These are phyloP conservation scores for Cutaneotrichosporon cutaneum DNA, from an alignment of 1,284 basidiomycete genomes.

Conservation along the genomic window DNA sequence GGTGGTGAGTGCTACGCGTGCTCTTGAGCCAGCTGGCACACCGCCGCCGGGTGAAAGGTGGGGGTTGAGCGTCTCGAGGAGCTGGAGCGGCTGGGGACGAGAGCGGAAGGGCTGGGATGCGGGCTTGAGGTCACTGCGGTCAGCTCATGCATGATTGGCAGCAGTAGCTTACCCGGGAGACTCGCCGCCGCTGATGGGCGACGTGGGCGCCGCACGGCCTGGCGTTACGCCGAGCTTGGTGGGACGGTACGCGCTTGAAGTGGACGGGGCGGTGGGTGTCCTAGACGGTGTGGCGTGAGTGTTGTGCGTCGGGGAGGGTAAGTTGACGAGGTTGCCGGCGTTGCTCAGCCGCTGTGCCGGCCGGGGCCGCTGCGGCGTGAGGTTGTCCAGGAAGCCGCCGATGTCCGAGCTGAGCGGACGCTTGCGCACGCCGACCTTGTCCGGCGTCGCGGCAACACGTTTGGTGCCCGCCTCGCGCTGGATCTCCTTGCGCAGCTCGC, in stretches of 20 bases:
- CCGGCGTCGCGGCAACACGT: conserved; percentile 22
- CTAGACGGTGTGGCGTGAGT: conserved; percentile 24
- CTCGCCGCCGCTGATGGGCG: conserved; percentile 39
- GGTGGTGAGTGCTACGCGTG: conserved; percentile 35
- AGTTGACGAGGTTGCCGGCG: conserved; percentile 29
- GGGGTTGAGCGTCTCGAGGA: conserved; percentile 51
- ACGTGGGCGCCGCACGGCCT: conserved; percentile 36
- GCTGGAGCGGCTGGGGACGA: conserved; percentile 39
- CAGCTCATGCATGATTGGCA: too few species aligned
- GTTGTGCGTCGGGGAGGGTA: conserved; percentile 23
- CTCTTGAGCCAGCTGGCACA: conserved; percentile 21
- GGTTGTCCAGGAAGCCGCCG: conserved; percentile 46
- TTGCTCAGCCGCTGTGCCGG: conserved; percentile 29
- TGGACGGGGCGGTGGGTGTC: conserved; percentile 19
- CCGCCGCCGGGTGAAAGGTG: conserved; percentile 36
- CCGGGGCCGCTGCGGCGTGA: conserved; percentile 36
- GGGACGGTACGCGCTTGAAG: conserved; percentile 28
- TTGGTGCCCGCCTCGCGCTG: conserved; percentile 48
- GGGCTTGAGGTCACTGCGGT: conserved; percentile 24
- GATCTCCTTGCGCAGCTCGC: conserved; percentile 52
- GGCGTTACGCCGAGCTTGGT: conserved; percentile 17
- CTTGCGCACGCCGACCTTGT: conserved; percentile 32
- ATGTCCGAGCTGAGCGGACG: conserved; percentile 34
- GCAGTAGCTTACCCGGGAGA: conserved; percentile 24
- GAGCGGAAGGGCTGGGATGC: conserved; percentile 38